Conservation (phyloP, 2,329 filamentous ascomycete genomes). For the Stemphylium beticola region DNA sequence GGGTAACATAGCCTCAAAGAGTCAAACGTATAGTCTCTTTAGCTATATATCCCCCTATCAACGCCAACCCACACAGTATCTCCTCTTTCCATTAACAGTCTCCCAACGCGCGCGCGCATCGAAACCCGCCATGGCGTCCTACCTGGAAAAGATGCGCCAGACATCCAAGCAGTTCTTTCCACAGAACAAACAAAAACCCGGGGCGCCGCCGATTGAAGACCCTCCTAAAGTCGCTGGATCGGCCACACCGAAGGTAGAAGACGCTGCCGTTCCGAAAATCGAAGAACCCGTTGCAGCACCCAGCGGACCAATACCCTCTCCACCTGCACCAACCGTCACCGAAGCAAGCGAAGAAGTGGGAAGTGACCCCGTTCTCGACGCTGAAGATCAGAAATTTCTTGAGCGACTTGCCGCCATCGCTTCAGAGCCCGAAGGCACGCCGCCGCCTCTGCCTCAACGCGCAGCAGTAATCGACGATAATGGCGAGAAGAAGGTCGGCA, state of each 20-base stretch:
- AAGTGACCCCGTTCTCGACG: slow-evolving; percentile 58
- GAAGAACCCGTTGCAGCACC: slow-evolving; percentile 31
- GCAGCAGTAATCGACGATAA: slow-evolving; percentile 39
- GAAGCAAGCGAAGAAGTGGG: slow-evolving; percentile 37
- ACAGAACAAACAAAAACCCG: slow-evolving; percentile 17
- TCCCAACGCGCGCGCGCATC: background rate
- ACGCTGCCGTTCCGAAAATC: slow-evolving; percentile 15
- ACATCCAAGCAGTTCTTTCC: slow-evolving; percentile 40
- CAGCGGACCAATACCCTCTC: slow-evolving; percentile 22
- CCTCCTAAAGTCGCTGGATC: slow-evolving; percentile 19
- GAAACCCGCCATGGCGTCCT: slow-evolving; percentile 33
- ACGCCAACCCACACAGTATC: background rate
- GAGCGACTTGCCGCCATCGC: slow-evolving; percentile 57
- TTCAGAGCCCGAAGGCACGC: slow-evolving; percentile 47
- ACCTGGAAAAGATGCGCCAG: slow-evolving; percentile 43
- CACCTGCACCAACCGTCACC: slow-evolving; percentile 29
- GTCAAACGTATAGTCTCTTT: slow-evolving; percentile 6
- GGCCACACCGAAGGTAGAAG: slow-evolving; percentile 10
- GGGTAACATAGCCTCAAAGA: slow-evolving; percentile 15
- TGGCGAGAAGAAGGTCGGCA: slow-evolving; percentile 46
- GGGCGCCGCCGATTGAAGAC: slow-evolving; percentile 18
- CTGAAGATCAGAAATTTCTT: slow-evolving; percentile 67
- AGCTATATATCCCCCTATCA: background rate
- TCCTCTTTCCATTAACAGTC: background rate
- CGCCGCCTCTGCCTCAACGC: slow-evolving; percentile 51